Conservation (phyloP, 164 flowering plant genomes). For the Stephania yunnanensis region DNA sequence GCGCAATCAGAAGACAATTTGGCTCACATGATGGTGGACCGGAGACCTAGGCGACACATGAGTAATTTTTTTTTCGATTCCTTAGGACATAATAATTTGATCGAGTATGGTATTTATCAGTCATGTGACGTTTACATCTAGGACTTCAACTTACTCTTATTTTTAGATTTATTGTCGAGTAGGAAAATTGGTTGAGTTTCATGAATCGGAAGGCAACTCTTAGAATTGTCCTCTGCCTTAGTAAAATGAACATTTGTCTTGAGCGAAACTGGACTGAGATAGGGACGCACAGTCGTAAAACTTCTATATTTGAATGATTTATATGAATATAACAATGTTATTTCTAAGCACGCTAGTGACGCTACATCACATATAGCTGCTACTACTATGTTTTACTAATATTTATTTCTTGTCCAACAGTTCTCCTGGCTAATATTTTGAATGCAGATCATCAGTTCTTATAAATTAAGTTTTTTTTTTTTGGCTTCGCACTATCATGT, state of each 20-base stretch:
- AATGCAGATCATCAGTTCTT: no score
- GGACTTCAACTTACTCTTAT: background rate
- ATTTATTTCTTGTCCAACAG: no score
- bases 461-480: no score
- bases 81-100: background rate
- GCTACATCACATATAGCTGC: no score
- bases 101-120: background rate
- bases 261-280: background rate
- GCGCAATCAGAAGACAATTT: constrained; percentile 98
- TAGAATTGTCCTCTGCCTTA: background rate
- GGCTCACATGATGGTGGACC: constrained; percentile 84
- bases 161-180: background rate
- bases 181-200: no score
- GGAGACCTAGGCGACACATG: constrained; percentile 66
- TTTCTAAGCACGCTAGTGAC: no score
- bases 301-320: background rate
- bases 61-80: background rate
- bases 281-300: background rate
- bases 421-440: no score
- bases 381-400: no score
- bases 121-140: background rate
- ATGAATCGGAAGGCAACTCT: background rate
- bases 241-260: background rate
- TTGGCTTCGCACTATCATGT: no score
- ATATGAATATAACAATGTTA: no score